phyloP scores from a whole-genome alignment of 176 grass and related monocot species.

The Avena atlantica region DNA sequence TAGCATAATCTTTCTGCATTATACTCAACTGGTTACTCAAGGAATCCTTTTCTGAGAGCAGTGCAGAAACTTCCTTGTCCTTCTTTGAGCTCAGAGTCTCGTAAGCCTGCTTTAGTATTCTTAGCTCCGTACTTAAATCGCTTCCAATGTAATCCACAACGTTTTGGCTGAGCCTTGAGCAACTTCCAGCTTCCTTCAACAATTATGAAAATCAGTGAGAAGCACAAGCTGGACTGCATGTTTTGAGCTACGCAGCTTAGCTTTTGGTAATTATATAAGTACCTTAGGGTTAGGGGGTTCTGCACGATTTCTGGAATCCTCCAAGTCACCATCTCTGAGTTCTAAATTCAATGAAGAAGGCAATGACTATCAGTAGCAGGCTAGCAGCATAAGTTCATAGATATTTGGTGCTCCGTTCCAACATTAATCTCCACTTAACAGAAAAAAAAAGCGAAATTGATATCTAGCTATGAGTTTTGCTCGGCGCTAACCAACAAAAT shows the following conservation, averaged over 20 bases:
- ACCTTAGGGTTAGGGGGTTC: background rate
- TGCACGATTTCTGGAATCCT: background rate
- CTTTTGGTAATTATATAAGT: background rate
- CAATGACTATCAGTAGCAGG: background rate
- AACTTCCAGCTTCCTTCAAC: constrained; percentile 34
- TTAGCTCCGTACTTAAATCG: constrained; percentile 41
- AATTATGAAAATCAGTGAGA: background rate
- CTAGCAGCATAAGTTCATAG: background rate
- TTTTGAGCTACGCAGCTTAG: background rate
- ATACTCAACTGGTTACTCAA: constrained; percentile 57
- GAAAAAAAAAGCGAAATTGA: background rate
- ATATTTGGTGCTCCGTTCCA: background rate
- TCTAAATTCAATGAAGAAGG: constrained; percentile 5
- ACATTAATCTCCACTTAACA: background rate
- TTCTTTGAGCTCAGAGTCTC: constrained; percentile 49
- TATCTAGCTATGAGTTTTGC: background rate
- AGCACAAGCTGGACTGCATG: background rate
- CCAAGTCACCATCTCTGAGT: constrained; percentile 5
- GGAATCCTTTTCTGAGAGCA: constrained; percentile 55
- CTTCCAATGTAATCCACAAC: background rate
- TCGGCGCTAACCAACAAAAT: background rate
- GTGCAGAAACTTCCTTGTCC: constrained; percentile 49
- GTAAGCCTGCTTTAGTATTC: constrained; percentile 56
- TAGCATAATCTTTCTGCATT: constrained; percentile 48
- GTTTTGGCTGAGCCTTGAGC: background rate